Evolutionary conservation across 2,329 filamentous ascomycete species (phyloP).

Genomic region (Blastomyces percursus): DNA sequence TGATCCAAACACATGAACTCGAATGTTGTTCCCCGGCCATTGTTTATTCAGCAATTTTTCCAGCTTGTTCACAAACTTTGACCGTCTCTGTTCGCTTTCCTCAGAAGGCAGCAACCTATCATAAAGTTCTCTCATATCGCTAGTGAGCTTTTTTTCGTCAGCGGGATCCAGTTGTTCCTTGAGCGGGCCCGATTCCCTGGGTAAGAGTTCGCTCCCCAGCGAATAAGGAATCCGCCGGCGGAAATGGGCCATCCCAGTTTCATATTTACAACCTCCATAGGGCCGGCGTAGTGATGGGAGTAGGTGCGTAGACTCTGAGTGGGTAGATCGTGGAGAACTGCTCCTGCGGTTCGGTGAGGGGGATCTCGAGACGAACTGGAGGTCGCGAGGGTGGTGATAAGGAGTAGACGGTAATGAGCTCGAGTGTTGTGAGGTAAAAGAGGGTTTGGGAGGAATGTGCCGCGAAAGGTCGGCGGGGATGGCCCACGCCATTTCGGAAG

Average conservation of each 20-base stretch:
- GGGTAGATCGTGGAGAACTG: constrained; percentile 80
- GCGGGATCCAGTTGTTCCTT: constrained; percentile 61
- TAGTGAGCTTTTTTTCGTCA: constrained; percentile 63
- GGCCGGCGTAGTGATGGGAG: constrained; percentile 58
- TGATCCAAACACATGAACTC: constrained; percentile 91
- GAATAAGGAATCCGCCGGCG: constrained; percentile 86
- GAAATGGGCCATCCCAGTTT: constrained; percentile 71
- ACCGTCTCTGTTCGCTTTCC: constrained; percentile 64
- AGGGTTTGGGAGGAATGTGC: constrained; percentile 35
- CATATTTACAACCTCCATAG: constrained; percentile 68
- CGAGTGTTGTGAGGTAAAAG: constrained; percentile 55
- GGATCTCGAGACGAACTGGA: constrained; percentile 65
- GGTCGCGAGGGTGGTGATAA: constrained; percentile 73
- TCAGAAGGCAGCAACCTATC: constrained; percentile 70
- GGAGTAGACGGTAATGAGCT: constrained; percentile 90
- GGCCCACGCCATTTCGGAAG: constrained; percentile 34
- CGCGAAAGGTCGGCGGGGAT: constrained; percentile 25
- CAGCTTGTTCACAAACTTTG: constrained; percentile 71
- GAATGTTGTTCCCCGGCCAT: constrained; percentile 85
- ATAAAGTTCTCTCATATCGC: constrained; percentile 78
- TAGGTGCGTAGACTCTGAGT: constrained; percentile 73
- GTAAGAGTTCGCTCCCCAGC: constrained; percentile 67
- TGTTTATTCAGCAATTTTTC: constrained; percentile 78
- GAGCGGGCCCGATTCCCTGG: constrained; percentile 55
- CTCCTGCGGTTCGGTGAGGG: constrained; percentile 69